Base-by-base conservation (phyloP, 495 filamentous ascomycete species). In the Aspergillus ostianus region DNA sequence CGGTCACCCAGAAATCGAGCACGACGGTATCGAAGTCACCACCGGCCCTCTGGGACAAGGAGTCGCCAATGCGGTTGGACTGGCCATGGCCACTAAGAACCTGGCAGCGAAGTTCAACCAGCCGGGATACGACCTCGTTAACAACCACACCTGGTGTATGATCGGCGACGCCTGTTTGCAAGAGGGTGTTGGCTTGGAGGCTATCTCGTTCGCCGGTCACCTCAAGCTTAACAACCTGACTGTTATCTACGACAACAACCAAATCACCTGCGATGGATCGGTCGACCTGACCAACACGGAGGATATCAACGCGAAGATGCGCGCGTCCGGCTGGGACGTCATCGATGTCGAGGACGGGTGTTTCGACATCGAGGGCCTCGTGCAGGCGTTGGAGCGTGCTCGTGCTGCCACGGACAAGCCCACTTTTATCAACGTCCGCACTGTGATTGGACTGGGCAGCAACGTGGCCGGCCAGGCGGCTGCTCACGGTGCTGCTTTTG, bases 21-120 rank as follows among this genome's bases (percentile, higher is more conserved):
- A 81, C 47, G 76, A 80, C 15, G 85, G 83, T 7, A 79, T 87
- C 54, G 85, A 87, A 66, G 82, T 87, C 1, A 87, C 85, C 1
- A 87, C 84, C 0, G 84, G 84, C 2, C 84, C 84, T 0, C 72
- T 87, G 21, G 84, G 84, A 4, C 84, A 85, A 65, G 84, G 84
- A 44, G 69, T 86, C 27, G 78, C 83, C 3, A 87, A 87, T 63
- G 81, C 84, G 0, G 84, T 85, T 13, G 84, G 84, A 27, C 55
- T 86, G 44, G 84, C 84, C 3, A 83, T 85, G 72, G 83, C 84
- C 0, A 73, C 80, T 1, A 85, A 83, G 71, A 75, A 86, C 66
- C 68, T 87, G 12, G 79, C 69, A 0, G 80, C 82, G 0, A 77
- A 64, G 1, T 87, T 78, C 67, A 87, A 87, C 59, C 66, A 70